Evolutionary conservation across 805 yeast species (phyloP), one percentile per base, ranked within the genome.

Genomic region (Cyberlindnera mississippiensis): DNA sequence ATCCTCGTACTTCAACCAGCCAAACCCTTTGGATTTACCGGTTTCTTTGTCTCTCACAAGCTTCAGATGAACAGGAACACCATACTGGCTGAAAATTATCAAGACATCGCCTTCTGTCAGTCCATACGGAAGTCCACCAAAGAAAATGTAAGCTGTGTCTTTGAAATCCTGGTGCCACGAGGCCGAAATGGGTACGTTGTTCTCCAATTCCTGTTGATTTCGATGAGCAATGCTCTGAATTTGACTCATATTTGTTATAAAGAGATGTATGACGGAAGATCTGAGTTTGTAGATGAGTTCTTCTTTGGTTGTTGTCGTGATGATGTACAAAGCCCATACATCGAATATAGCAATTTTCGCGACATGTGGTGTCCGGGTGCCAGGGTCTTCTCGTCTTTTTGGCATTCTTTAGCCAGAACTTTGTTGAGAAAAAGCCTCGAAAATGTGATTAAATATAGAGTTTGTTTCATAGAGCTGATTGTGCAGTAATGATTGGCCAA

Each of bases 81-180:
- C 98, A 61, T 76, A 91, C 56, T 91, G 97, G 2, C 96, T 84
- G 59, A 91, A 91, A 26, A 90, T 76, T 0, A 79, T 73, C 6
- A 89, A 55, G 0, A 91, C 61, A 57, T 91, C 97, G 36, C 80
- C 78, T 57, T 88, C 96, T 8, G 77, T 78, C 20, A 88, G 59
- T 26, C 76, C 76, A 13, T 56, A 63, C 9, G 88, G 81, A 10
- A 91, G 60, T 4, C 82, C 78, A 1, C 95, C 91, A n/a, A 91
- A 78, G 55, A 52, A 85, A 1, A 90, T 69, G 57, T 81, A 88
- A 1, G 91, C 80, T 1, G 91, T 75, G 49, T 88, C 90, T 18
- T 66, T 66, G 56, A 80, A 88, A 50, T 90, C 96, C 45, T 78
- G 72, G 59, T 91, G 98, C 98, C 98, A 91, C 6, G 96, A 88